Evolutionary conservation across 305 asterid genomes (phyloP).

Genomic region (Rubia balearica): DNA sequence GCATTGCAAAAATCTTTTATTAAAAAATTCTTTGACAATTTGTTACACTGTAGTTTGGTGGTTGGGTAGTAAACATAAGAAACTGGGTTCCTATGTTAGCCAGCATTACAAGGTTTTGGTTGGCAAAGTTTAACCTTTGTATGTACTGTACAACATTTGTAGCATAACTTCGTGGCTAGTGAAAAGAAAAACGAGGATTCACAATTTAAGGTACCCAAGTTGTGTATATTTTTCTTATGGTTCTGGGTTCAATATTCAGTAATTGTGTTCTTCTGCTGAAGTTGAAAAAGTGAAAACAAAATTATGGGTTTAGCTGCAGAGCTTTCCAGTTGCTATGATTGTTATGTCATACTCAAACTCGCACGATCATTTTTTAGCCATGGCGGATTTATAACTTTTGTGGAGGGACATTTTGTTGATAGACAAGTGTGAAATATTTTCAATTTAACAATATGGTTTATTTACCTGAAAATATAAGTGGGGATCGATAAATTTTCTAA

Average conservation of each 20-base stretch:
- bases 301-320: neutral
- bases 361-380: too few species aligned
- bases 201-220: neutral
- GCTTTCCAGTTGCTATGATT: neutral
- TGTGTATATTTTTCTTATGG: neutral
- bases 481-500: too few species aligned
- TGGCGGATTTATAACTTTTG: too few species aligned
- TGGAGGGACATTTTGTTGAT: too few species aligned
- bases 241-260: neutral
- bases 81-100: conserved; percentile 13
- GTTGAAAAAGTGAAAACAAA: neutral
- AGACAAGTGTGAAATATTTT: too few species aligned
- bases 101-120: conserved; percentile 16
- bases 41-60: conserved; percentile 26
- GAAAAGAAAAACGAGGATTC: neutral
- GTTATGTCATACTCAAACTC: too few species aligned
- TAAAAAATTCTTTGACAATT: conserved; percentile 42
- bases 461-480: too few species aligned
- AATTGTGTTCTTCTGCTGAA: neutral
- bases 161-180: conserved; percentile 20
- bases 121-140: neutral
- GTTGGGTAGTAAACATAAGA: conserved; percentile 14
- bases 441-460: too few species aligned
- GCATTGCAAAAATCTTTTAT: conserved; percentile 22
- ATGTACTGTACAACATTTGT: conserved; percentile 14